A percentile compares a stretch with the other conserved stretches of the same genome.
These are phyloP conservation scores for Albophoma yamanashiensis DNA, from an alignment of 2,329 filamentous ascomycete species.

Conservation along the genomic window DNA sequence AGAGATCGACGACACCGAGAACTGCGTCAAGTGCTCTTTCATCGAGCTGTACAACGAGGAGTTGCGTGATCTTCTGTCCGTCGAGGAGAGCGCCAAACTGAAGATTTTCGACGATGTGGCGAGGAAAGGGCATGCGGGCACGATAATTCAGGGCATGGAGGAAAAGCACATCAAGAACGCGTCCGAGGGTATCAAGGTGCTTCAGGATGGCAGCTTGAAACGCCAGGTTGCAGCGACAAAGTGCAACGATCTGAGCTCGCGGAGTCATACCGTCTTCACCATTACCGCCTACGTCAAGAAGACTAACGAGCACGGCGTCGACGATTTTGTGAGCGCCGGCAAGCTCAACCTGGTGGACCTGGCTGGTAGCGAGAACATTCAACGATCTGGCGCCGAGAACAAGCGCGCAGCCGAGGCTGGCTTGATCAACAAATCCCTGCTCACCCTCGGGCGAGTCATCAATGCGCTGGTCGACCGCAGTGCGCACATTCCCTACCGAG, in stretches of 20 bases:
- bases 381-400: conserved; percentile 93
- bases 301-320: conserved; percentile 67
- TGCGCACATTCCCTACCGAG: conserved; percentile 80
- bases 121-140: conserved; percentile 74
- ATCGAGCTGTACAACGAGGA: conserved; percentile 99
- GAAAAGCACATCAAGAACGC: conserved; percentile 86
- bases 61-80: conserved; percentile 74
- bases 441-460: conserved; percentile 92
- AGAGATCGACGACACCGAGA: conserved; percentile 67
- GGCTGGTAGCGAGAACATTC: conserved; percentile 95
- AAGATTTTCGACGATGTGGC: conserved; percentile 93
- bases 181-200: conserved; percentile 73
- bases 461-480: conserved; percentile 89
- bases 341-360: conserved; percentile 96
- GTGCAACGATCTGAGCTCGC: conserved; percentile 94
- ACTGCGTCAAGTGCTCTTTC: conserved; percentile 92
- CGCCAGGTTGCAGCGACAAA: conserved; percentile 99
- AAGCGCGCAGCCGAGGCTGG: conserved; percentile 94
- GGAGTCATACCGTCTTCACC: conserved; percentile 96
- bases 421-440: conserved; percentile 92
- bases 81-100: conserved; percentile 73
- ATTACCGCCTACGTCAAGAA: conserved; percentile 87
- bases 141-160: conserved; percentile 94
- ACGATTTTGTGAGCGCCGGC: conserved; percentile 81
- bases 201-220: conserved; percentile 83